Evolutionary conservation across 768 basidiomycete species (phyloP), one percentile per base, ranked within the genome.

Genomic region (Hygrophoropsis aurantiaca): DNA sequence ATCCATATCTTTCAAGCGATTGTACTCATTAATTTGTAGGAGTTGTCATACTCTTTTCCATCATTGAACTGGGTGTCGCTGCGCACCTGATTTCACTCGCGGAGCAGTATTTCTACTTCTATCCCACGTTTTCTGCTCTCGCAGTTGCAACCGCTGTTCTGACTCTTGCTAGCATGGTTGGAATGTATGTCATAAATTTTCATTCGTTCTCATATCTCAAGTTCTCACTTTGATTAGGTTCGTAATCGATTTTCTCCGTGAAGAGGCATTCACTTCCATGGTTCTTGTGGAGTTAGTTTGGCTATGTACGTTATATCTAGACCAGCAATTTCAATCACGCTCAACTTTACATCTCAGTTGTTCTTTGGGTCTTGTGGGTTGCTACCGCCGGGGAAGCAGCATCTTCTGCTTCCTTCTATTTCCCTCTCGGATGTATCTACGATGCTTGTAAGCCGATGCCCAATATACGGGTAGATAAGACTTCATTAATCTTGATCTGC

Each of bases 311-410:
- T 42, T 20, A 38, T 21, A 16, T 16, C 36, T 38, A 34, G 10
- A 34, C n/a, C 13, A 6, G 27, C 6, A 30, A 30, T 7, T 30
- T 13, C 7, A 30, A 30, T 16, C 16, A 16, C 20, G 16, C 20
- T 21, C 7, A 38, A 7, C 11, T 27, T 35, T 24, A 3, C 19
- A 20, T 49, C 39, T 11, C 43, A 69, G 70, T 46, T 18, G 5
- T 66, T 38, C 60, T 76, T 20, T 67, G 62, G 57, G 42, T 73
- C 33, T 53, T 75, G 25, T 76, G 69, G 74, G 61, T 75, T 20
- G 65, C 70, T 13, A 55, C 62, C 21, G 74, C 54, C 3, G 66
- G 58, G 3, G 52, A 64, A 30, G 44, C 70, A 2, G 60, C 58
- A 11, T 9, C 44, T n/a, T 6, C 23, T 2, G 41, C 5, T 4